Base-by-base conservation (phyloP, 2,329 filamentous ascomycete genomes). In the Mariannaea sp. region DNA sequence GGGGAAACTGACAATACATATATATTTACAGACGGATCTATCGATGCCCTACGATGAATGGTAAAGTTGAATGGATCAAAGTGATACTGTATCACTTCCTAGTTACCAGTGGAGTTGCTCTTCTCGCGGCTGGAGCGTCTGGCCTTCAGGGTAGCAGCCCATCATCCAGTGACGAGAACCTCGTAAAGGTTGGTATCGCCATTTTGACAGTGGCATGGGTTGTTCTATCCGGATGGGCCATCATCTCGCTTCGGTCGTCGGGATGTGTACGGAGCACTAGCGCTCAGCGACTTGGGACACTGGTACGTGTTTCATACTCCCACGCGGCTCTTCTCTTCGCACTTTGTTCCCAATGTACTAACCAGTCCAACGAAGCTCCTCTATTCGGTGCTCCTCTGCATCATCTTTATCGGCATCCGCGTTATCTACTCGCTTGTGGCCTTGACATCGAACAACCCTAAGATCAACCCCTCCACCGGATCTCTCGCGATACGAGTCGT, bases 11-110 rank as follows among this genome's bases (percentile, higher is more conserved):
- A n/a, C n/a, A n/a, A n/a, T n/a, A n/a, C n/a, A 45, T n/a, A 29
- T 71, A 41, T 56, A 69, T 61, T 40, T 7, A 29, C 14, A 56
- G 40, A 20, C 41, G 42, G 22, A 41, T 20, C 3, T 55, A 39
- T 54, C 46, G 50, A n/a, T 35, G 10, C 16, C 41, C 17, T 27
- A 12, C 39, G 10, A 8, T 54, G 1, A 22, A 54, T 24, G 2
- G 12, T 35, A 54, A 56, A 32, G 24, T 47, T 4, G 53, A 56
- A 41, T 56, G 49, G 49, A 43, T 51, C 36, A 48, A 53, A 26
- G 38, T 56, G 22, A 29, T 48, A 9, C 3, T 48, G 12, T 54
- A 43, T 27, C 53, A 56, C 29, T 9, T 48, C 27, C 7, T 44
- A 13, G 45, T 53, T 36, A 53, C 46, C 1, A 29, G 26, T 39